Evolutionary conservation across 2,329 filamentous ascomycete genomes (phyloP), one percentile per base, ranked within the genome.

Genomic region (Phialocephala sp.): DNA sequence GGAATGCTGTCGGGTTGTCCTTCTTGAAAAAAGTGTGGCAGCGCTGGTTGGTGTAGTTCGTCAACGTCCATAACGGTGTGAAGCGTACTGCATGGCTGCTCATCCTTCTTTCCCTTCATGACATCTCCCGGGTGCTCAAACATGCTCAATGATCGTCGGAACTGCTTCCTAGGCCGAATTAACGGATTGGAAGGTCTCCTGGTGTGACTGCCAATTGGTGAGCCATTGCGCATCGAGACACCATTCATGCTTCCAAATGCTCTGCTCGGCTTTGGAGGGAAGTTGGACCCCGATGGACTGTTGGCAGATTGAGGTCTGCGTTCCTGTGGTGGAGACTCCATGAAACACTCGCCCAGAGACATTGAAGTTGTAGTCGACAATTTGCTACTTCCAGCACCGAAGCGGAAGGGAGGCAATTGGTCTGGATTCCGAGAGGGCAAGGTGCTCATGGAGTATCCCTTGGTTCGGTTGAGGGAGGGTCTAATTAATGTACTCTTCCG

Each of bases 131-230:
- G 91, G 77, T 91, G 89, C 80, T 98, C 94, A 79, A 97, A 99
- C 95, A 99, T 99, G 85, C 95, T 98, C 75, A 97, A 82, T 27
- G 94, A 97, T 71, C 95, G 89, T 67, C 95, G 89, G 75, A 94
- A 94, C 77, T 95, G 92, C 76, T 97, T 97, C 71, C 94, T 87
- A 54, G 91, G 91, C 68, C 93, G 88, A 73, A 88, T 82, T 71
- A 91, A 87, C 64, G 86, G 91, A 77, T 89, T 93, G 58, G 86
- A 90, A 67, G 82, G 85, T 71, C 94, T 92, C 69, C 93, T 89
- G 63, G 89, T 80, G 72, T 94, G 90, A 66, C 82, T 83, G 66
- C 84, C 84, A 68, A 91, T 85, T 39, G 94, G 93, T 15, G 93
- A 97, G 45, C 90, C 93, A 78, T 87, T 91, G 67, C 86, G 87